Evolutionary conservation across 495 filamentous ascomycete genomes (phyloP).

Genomic region (Cenococcum geophilum): DNA sequence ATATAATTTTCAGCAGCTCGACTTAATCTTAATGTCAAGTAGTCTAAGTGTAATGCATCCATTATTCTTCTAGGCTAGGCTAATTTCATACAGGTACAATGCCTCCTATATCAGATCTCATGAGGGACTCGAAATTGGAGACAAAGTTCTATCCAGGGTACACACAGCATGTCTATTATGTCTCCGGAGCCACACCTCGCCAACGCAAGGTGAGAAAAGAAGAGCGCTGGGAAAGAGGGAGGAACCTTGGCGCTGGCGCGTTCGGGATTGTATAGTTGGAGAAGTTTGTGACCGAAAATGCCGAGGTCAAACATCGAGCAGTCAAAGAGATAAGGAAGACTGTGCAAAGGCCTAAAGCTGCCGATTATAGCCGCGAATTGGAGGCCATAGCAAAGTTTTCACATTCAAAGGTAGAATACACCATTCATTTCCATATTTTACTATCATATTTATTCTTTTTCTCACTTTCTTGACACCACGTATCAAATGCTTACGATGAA

Average conservation of each 20-base stretch:
- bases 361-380: slow-evolving; percentile 25
- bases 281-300: neutral
- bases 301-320: neutral
- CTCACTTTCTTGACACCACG: too few relatives aligned
- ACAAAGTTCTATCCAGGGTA: slow-evolving; percentile 27
- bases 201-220: slow-evolving; percentile 13
- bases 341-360: neutral
- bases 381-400: slow-evolving; percentile 32
- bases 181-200: slow-evolving; percentile 14
- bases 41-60: too few relatives aligned
- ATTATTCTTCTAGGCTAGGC: neutral
- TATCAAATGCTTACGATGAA: too few relatives aligned
- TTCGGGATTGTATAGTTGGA: slow-evolving; percentile 27
- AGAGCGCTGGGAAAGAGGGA: slow-evolving; percentile 13
- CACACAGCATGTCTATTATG: slow-evolving; percentile 30
- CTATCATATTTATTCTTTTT: too few relatives aligned
- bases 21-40: too few relatives aligned
- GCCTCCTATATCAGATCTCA: slow-evolving; percentile 27
- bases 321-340: slow-evolving; percentile 23
- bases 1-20: too few relatives aligned
- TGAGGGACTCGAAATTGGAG: slow-evolving; percentile 33
- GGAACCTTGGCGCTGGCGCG: slow-evolving; percentile 12
- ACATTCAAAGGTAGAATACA: slow-evolving; percentile 6
- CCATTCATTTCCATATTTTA: too few relatives aligned
- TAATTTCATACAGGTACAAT: slow-evolving; percentile 2